Evolutionary conservation across 1,139 yeast genomes (phyloP), one percentile per base, ranked within the genome.

Genomic region (Debaryomyces robertsiae): DNA sequence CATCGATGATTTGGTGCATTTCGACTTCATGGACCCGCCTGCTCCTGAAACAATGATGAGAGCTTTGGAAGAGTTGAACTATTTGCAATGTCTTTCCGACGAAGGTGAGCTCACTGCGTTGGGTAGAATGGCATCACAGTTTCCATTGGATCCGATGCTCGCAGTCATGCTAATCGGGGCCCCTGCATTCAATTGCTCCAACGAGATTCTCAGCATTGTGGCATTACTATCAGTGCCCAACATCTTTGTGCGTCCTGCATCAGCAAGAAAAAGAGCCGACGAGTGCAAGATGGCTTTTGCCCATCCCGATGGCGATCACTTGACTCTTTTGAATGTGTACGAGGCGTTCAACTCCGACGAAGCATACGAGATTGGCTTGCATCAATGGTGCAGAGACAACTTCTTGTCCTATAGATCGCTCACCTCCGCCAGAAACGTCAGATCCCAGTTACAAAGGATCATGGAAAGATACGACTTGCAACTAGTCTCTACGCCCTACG

Each of bases 11-110:
- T 78, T 93, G 59, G 98, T 93, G 24, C 98, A 93, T 65, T 93
- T 93, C 60, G 98, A 93, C 63, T 93, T 93, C 58, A 93, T 93
- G 96, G 98, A 93, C 59, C 98, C 98, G 6, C 98, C 98, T n/a
- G 98, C 98, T 1, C 98, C 98, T 4, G 98, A 93, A 65, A 93
- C 98, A 6, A 93, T 93, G 98, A 91, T 93, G 98, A 79, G 98
- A 61, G 98, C 98, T 0, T 72, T 93, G 52, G 98, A 93, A 65
- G 98, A 93, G 63, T 76, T 93, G 57, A 91, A 93, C 59, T 93
- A 89, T 60, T 73, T 93, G 46, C 83, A 84, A 19, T 93, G 98
- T 68, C 75, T 93, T 44, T 89, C 90, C 49, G 97, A 93, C 59
- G 94, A 89, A 38, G 98, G 98, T 45, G 84, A 84, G 44, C 70